These are phyloP conservation scores for Sophora flavescens DNA, from an alignment of 306 rosid species.

Conservation along the genomic window DNA sequence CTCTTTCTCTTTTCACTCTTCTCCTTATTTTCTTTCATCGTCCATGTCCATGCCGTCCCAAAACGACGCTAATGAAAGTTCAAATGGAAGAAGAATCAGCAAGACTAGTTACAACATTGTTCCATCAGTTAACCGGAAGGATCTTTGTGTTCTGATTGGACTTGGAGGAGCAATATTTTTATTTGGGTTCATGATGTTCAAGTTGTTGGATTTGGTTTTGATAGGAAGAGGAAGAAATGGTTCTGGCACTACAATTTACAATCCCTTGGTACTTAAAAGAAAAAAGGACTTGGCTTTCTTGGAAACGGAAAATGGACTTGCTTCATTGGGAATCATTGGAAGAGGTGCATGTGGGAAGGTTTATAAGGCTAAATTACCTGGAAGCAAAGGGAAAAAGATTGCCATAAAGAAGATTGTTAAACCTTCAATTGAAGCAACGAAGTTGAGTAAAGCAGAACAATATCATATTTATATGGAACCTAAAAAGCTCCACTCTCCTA, in stretches of 20 bases:
- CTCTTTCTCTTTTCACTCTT: conserved; percentile 50
- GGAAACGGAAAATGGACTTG: conserved; percentile 75
- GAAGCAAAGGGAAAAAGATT: conserved; percentile 67
- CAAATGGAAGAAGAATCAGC: background rate
- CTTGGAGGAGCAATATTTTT: too few relatives aligned
- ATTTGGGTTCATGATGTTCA: conserved; percentile 74
- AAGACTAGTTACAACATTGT: background rate
- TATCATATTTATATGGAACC: too few relatives aligned
- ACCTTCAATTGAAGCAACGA: conserved; percentile 69
- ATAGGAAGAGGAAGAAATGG: conserved; percentile 65
- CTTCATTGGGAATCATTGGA: conserved; percentile 68
- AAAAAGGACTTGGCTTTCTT: conserved; percentile 81
- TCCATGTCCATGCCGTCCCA: conserved; percentile 56
- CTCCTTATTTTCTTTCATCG: conserved; percentile 46
- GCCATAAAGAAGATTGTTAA: conserved; percentile 85
- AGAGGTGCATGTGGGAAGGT: conserved; percentile 84
- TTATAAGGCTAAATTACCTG: conserved; percentile 78
- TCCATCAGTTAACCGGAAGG: background rate
- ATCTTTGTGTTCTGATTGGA: too few relatives aligned
- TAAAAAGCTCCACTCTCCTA: too few relatives aligned
- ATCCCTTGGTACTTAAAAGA: conserved; percentile 61
- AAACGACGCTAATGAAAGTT: conserved; percentile 49
- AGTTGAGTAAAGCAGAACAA: conserved; percentile 65
- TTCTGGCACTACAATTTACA: conserved; percentile 69
- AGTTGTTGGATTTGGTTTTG: conserved; percentile 56